These are phyloP conservation scores for Larix kaempferi DNA, from an alignment of 75 land plant genomes.

Conservation along the genomic window DNA sequence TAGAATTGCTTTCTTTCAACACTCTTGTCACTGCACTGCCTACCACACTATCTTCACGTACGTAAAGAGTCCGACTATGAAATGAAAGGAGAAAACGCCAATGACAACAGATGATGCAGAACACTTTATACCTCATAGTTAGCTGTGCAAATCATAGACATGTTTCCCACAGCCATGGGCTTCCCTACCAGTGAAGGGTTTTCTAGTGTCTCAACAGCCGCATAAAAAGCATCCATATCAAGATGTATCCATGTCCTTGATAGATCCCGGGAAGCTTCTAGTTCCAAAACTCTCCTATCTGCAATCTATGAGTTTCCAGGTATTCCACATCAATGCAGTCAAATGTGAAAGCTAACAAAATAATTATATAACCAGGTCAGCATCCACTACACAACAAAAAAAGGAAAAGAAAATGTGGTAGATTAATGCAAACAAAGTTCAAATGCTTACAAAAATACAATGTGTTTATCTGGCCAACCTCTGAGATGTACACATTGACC, in stretches of 20 bases:
- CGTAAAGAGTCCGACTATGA: neutral
- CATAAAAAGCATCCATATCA: conserved; percentile 97
- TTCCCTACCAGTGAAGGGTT: conserved; percentile 69
- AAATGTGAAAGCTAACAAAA: neutral
- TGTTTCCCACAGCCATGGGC: conserved; percentile 89
- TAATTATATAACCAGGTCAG: neutral
- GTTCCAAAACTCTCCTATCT: conserved; percentile 61
- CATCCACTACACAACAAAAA: neutral
- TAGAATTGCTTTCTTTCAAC: neutral
- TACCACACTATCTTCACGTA: neutral
- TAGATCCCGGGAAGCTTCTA: conserved; percentile 69
- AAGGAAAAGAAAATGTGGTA: neutral
- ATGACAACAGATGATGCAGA: neutral
- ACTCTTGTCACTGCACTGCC: neutral
- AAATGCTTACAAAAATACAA: neutral
- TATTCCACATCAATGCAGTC: neutral
- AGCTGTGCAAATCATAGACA: conserved; percentile 96
- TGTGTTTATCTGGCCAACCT: neutral
- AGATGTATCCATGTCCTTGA: conserved; percentile 81
- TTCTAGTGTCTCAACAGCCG: conserved; percentile 83
- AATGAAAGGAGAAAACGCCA: neutral
- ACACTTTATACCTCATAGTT: conserved; percentile 76
- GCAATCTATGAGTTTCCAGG: conserved; percentile 39
- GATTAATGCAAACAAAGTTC: neutral
- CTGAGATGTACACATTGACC: neutral